These are phyloP conservation scores for Beauveria sp. DNA, from an alignment of 2,329 filamentous ascomycete species.

Conservation along the genomic window DNA sequence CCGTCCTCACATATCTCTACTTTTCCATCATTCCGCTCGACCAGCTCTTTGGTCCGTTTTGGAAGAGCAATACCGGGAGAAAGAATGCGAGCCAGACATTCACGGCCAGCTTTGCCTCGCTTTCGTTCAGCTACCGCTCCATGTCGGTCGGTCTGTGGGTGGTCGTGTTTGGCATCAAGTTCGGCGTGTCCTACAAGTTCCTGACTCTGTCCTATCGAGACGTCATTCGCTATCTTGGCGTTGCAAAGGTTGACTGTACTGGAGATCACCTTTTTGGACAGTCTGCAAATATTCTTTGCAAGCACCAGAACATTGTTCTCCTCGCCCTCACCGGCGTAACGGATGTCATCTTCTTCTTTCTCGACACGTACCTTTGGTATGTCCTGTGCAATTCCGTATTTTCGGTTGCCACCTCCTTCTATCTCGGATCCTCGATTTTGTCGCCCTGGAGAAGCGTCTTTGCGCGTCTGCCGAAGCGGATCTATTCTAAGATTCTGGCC, in stretches of 20 bases:
- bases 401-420: slow-evolving; percentile 93
- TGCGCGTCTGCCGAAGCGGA: slow-evolving; percentile 93
- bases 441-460: slow-evolving; percentile 99
- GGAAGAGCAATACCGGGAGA: slow-evolving; percentile 75
- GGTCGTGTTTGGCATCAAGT: slow-evolving; percentile 81
- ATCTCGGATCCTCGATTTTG: slow-evolving; percentile 96
- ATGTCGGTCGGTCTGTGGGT: slow-evolving; percentile 96
- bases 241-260: slow-evolving; percentile 72
- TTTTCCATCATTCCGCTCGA: slow-evolving; percentile 94
- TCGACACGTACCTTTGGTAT: slow-evolving; percentile 98
- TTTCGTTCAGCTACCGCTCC: slow-evolving; percentile 88
- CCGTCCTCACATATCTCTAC: slow-evolving; percentile 80
- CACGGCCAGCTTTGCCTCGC: slow-evolving; percentile 83
- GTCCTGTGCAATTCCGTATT: slow-evolving; percentile 90
- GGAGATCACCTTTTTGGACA: slow-evolving; percentile 60
- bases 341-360: slow-evolving; percentile 92
- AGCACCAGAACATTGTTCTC: slow-evolving; percentile 73
- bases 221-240: slow-evolving; percentile 78
- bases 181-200: slow-evolving; percentile 89
- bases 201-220: slow-evolving; percentile 88
- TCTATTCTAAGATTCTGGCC: slow-evolving; percentile 95
- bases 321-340: slow-evolving; percentile 77
- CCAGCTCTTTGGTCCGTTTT: slow-evolving; percentile 88
- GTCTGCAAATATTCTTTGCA: slow-evolving; percentile 55
- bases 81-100: slow-evolving; percentile 93